A percentile compares a stretch with the other conserved stretches of the same genome.
Conservation (phyloP, 306 rosid species). For the Vigna nakashimae region DNA sequence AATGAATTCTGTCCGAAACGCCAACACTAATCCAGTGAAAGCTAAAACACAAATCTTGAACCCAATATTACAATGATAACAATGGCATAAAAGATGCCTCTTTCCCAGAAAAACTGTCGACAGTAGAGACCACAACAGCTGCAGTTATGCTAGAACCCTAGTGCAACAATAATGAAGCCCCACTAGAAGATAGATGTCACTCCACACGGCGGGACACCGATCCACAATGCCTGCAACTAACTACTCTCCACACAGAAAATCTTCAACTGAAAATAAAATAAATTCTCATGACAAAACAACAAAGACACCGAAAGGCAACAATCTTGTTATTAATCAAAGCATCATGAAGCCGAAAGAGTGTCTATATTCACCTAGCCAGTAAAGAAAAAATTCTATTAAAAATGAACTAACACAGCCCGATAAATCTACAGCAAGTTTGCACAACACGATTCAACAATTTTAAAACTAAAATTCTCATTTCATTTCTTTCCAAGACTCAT, state of each 20-base stretch:
- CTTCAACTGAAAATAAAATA: neutral
- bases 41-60: neutral
- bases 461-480: neutral
- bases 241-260: neutral
- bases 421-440: conserved; percentile 14
- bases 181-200: neutral
- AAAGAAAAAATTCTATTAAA: neutral
- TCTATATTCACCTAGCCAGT: neutral
- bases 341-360: neutral
- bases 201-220: neutral
- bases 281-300: no score
- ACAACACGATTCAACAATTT: conserved; percentile 26
- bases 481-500: neutral
- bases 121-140: neutral
- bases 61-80: no score
- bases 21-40: neutral
- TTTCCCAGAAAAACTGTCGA: neutral
- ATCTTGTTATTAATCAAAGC: conserved; percentile 17
- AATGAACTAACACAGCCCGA: conserved; percentile 6
- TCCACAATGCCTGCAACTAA: neutral
- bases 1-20: neutral
- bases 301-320: neutral
- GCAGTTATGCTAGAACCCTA: neutral
- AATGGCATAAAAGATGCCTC: no score
- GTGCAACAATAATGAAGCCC: neutral